A percentile compares a stretch with the other conserved stretches of the same genome.
These are phyloP conservation scores for Thielaviopsis euricoi DNA, from an alignment of 2,329 filamentous ascomycete genomes.

Conservation along the genomic window DNA sequence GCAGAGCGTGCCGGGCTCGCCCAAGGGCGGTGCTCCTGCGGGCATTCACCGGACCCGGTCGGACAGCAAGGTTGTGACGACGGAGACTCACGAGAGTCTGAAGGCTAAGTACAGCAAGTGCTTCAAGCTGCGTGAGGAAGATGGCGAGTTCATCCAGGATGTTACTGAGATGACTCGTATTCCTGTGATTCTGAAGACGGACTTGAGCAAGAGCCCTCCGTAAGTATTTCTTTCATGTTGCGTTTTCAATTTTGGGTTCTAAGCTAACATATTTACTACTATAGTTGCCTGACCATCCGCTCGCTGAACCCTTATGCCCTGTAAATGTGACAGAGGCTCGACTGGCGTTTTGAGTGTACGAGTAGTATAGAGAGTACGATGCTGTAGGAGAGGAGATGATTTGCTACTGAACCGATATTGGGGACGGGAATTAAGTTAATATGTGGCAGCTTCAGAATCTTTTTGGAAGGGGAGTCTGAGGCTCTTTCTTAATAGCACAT, in stretches of 20 bases:
- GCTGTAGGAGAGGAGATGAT: not conserved
- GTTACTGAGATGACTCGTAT: constrained; percentile 95
- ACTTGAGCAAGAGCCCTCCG: constrained; percentile 97
- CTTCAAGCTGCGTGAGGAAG: constrained; percentile 80
- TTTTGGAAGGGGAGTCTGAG: not conserved
- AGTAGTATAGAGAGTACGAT: too few species aligned
- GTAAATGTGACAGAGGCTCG: constrained; percentile 18
- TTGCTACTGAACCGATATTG: too few species aligned
- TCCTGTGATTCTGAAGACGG: constrained; percentile 96
- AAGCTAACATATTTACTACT: constrained; percentile 22
- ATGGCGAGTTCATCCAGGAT: constrained; percentile 93
- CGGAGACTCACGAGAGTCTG: constrained; percentile 65
- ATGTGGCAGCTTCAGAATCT: not conserved
- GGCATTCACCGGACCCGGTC: constrained; percentile 76
- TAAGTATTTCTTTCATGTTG: constrained; percentile 39
- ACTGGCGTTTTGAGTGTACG: constrained; percentile 5
- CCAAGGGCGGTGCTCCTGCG: constrained; percentile 46
- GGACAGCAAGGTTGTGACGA: constrained; percentile 73
- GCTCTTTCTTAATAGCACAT: not conserved
- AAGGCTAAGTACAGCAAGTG: constrained; percentile 93
- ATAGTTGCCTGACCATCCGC: constrained; percentile 66
- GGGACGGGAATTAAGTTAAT: not conserved
- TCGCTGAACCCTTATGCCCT: constrained; percentile 66
- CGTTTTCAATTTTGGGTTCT: not conserved
- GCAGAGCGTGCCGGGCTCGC: constrained; percentile 88